These are phyloP conservation scores for Periconia macrospinosa DNA, from an alignment of 2,329 filamentous ascomycete species.

Conservation along the genomic window DNA sequence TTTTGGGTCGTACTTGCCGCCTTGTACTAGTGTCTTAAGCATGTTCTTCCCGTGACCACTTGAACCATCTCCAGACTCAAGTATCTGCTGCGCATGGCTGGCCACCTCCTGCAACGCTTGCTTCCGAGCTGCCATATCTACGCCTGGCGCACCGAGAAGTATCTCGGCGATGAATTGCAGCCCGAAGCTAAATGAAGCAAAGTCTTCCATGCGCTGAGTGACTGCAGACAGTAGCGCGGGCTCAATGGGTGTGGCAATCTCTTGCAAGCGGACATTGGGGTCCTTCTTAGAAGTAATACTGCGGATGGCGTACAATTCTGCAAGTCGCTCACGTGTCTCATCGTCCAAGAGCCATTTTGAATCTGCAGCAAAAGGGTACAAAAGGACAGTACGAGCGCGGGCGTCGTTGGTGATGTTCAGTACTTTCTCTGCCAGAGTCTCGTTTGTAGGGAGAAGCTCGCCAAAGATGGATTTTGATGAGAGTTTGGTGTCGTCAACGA, in stretches of 20 bases:
- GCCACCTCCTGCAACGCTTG: conserved; percentile 70
- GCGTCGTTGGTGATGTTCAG: conserved; percentile 66
- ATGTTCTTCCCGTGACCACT: conserved; percentile 73
- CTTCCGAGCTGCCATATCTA: conserved; percentile 60
- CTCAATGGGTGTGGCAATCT: conserved; percentile 74
- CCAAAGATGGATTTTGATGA: conserved; percentile 83
- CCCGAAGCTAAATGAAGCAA: conserved; percentile 77
- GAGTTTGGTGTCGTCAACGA: conserved; percentile 92
- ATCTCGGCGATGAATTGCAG: conserved; percentile 85
- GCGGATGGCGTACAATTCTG: conserved; percentile 77
- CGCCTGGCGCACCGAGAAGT: conserved; percentile 72
- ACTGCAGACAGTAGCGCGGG: conserved; percentile 76
- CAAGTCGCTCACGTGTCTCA: conserved; percentile 69
- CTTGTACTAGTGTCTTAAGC: conserved; percentile 88
- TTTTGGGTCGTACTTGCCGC: conserved; percentile 79
- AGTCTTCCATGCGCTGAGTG: conserved; percentile 64
- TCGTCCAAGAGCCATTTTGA: conserved; percentile 64
- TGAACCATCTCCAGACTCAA: conserved; percentile 37
- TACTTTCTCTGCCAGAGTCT: conserved; percentile 63
- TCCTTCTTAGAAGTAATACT: conserved; percentile 92
- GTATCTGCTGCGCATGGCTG: conserved; percentile 38
- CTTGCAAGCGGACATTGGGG: conserved; percentile 70
- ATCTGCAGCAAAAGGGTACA: conserved; percentile 76
- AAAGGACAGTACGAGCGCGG: conserved; percentile 66
- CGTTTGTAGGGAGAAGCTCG: conserved; percentile 67